Evolutionary conservation across 495 filamentous ascomycete genomes (phyloP), one percentile per base, ranked within the genome.

Genomic region (Talaromyces ruber): DNA sequence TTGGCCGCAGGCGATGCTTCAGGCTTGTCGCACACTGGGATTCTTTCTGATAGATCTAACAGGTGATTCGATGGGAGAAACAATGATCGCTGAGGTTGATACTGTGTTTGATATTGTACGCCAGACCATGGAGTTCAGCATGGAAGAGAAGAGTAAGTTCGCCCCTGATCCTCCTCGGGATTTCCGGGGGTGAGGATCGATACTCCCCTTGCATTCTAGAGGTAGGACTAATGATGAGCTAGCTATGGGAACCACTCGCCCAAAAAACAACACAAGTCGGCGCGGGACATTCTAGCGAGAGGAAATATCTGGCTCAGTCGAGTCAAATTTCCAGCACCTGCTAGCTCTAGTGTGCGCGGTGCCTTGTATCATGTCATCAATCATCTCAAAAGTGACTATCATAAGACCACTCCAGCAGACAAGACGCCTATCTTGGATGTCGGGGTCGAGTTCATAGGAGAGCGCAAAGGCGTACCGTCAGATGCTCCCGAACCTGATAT

Each of bases 201-300:
- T 16, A 14, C 45, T 4, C 32, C 26, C 4, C 32, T 52, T 6
- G 3, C 12, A 12, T 57, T 30, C 8, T 30, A 21, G 18, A 57
- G 14, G 3, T 1, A 34, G 12, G 30, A 29, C 25, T 21, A 8
- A 29, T 57, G 18, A 9, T 4, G 6, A 39, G 9, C 29, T 55
- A 67, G 64, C 14, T 65, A 67, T 50, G 43, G 43, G 43, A 50
- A 8, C 43, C n/a, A n/a, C 16, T 50, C 1, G 21, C 30, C 14
- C 43, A 37, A 58, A n/a, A 58, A 37, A 37, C 55, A 58, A 24
- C 55, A 12, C 16, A 37, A 58, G n/a, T 32, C 28, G 4, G 25
- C 55, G 26, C 28, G 26, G 4, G 55, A 58, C 30, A 14, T 26
- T 58, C 55, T 29, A 18, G 55, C 55, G 8, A 58, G 55, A 58